Conservation (phyloP, 2,329 filamentous ascomycete genomes). For the Capronia epimyces region DNA sequence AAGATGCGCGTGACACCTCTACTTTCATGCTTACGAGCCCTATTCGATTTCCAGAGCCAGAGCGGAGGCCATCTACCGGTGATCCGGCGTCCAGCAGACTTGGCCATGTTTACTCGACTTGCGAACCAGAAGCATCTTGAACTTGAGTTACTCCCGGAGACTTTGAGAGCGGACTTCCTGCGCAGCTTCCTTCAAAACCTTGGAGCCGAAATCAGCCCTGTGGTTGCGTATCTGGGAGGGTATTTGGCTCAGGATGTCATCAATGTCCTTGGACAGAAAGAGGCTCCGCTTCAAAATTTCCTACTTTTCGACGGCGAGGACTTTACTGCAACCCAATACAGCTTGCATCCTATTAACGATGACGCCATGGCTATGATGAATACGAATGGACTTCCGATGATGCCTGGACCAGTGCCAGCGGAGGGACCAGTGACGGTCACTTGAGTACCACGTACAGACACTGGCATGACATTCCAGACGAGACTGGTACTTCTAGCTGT, state of each 20-base stretch:
- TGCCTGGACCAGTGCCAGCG: conserved; percentile 8
- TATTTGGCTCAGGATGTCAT: conserved; percentile 94
- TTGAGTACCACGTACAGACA: conserved; percentile 6
- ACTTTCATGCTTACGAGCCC: conserved; percentile 76
- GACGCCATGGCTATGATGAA: conserved; percentile 23
- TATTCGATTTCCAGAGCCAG: conserved; percentile 76
- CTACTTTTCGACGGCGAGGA: conserved; percentile 82
- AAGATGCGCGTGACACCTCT: conserved; percentile 72
- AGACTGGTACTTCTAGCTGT: not conserved
- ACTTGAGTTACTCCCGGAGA: conserved; percentile 63
- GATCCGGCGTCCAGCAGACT: conserved; percentile 54
- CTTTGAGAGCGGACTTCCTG: conserved; percentile 65
- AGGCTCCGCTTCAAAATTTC: conserved; percentile 95
- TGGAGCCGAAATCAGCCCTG: conserved; percentile 75
- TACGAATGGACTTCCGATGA: conserved; percentile 19
- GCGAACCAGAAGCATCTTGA: conserved; percentile 73
- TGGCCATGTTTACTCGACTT: conserved; percentile 69
- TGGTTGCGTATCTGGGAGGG: conserved; percentile 82
- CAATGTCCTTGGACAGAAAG: conserved; percentile 82
- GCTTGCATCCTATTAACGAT: conserved; percentile 64
- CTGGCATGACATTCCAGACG: not conserved
- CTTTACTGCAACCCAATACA: conserved; percentile 72
- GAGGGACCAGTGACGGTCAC: conserved; percentile 9
- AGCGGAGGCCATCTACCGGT: conserved; percentile 52
- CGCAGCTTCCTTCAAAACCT: conserved; percentile 82